Percentiles rank a stretch among this genome's conserved stretches.
These are phyloP conservation scores for Triticum aestivum DNA, from an alignment of 176 grass and related monocot genomes.

Conservation along the genomic window DNA sequence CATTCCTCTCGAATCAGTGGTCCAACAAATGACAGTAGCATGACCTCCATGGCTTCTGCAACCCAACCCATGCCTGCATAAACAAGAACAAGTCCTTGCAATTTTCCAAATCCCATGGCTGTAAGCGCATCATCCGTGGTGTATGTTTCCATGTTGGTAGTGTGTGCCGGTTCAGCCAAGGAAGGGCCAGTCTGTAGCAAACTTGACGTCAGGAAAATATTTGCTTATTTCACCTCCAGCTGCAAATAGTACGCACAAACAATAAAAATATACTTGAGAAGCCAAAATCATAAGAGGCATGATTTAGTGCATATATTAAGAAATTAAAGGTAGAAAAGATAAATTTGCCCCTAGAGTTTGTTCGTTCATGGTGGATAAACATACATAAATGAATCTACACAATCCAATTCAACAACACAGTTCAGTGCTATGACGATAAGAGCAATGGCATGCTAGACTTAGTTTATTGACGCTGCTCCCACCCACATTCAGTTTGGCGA, in stretches of 20 bases:
- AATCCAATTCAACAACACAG: not conserved
- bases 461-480: not conserved
- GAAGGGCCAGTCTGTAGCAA: not conserved
- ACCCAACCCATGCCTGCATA: constrained; percentile 85
- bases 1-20: constrained; percentile 62
- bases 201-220: not conserved
- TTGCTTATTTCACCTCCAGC: not conserved
- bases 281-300: not conserved
- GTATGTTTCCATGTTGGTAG: constrained; percentile 50
- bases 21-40: constrained; percentile 84
- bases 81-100: constrained; percentile 66
- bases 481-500: not conserved
- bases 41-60: constrained; percentile 80
- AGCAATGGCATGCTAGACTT: not conserved
- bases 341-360: not conserved
- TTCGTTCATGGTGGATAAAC: not conserved
- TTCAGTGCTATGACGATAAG: not conserved
- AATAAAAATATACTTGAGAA: not conserved
- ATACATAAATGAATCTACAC: not conserved
- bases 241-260: not conserved
- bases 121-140: constrained; percentile 69
- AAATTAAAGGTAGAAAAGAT: not conserved
- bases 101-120: constrained; percentile 73
- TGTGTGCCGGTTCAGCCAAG: constrained; percentile 25
- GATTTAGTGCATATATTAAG: not conserved